Conservation (phyloP, 805 yeast species). For the Cephaloascus albidus region DNA sequence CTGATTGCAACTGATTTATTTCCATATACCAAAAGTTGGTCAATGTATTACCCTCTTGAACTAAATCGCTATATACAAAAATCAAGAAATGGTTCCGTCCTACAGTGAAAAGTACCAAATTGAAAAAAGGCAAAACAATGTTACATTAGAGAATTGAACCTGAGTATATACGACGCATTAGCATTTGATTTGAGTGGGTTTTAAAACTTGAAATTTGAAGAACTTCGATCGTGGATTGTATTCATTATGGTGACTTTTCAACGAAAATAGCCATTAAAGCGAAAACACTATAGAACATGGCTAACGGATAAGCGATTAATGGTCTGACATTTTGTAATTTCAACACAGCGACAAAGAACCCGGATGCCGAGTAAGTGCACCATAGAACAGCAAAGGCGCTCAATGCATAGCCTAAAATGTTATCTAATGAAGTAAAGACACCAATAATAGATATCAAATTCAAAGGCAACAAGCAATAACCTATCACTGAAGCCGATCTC, state of each 20-base stretch:
- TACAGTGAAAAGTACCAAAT: too few species aligned
- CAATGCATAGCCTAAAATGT: slow-evolving; percentile 59
- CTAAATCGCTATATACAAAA: too few species aligned
- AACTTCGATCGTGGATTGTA: too few species aligned
- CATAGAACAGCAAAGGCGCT: slow-evolving; percentile 66
- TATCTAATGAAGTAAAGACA: slow-evolving; percentile 60
- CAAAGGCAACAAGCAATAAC: slow-evolving; percentile 87
- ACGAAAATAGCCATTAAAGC: slow-evolving; percentile 93
- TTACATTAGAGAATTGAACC: too few species aligned
- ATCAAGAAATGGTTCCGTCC: too few species aligned
- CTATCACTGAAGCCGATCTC: slow-evolving; percentile 84
- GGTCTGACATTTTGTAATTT: slow-evolving; percentile 80
- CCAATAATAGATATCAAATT: slow-evolving; percentile 70
- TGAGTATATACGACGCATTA: too few species aligned
- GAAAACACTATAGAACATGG: slow-evolving; percentile 86
- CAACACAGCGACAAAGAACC: slow-evolving; percentile 80
- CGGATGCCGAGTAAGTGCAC: slow-evolving; percentile 93
- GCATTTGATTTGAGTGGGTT: too few species aligned
- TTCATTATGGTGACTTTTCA: slow-evolving; percentile 16
- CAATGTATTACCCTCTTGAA: too few species aligned
- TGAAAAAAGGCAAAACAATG: too few species aligned
- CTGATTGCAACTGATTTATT: too few species aligned
- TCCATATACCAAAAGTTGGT: too few species aligned
- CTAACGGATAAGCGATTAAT: slow-evolving; percentile 87
- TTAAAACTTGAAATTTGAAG: too few species aligned